Evolutionary conservation across 1,284 basidiomycete species (phyloP).

Genomic region (Marasmius tenuissimus): DNA sequence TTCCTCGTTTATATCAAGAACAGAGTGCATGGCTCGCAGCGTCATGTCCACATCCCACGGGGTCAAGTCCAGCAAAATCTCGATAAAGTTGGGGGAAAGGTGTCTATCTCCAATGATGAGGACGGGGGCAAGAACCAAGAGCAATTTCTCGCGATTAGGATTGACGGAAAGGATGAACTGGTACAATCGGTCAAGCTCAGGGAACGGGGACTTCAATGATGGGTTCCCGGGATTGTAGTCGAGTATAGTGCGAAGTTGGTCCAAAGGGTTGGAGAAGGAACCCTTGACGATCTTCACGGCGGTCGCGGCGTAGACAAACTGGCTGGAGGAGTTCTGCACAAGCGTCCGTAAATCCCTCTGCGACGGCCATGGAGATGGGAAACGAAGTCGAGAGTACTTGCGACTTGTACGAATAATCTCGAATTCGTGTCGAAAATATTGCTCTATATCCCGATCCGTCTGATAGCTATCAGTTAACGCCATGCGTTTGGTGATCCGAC

Average conservation of each 20-base stretch:
- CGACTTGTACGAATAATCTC: background rate
- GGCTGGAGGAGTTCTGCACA: conserved; percentile 20
- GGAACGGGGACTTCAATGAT: conserved; percentile 8
- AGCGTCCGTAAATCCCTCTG: conserved; percentile 16
- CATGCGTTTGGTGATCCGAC: background rate
- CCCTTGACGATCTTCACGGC: conserved; percentile 24
- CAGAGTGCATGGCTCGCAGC: background rate
- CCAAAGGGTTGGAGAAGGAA: conserved; percentile 18
- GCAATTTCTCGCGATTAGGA: background rate
- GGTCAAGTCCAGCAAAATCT: background rate
- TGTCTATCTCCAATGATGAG: background rate
- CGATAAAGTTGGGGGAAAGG: background rate
- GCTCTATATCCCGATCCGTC: background rate
- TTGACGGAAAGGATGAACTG: background rate
- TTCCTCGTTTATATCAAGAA: background rate
- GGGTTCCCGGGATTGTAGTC: background rate
- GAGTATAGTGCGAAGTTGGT: conserved; percentile 21
- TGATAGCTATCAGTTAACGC: background rate
- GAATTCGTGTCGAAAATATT: background rate
- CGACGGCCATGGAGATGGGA: conserved; percentile 17
- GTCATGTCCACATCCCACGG: background rate
- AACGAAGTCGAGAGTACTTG: too few relatives aligned
- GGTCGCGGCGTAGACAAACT: conserved; percentile 25
- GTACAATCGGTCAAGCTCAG: conserved; percentile 10
- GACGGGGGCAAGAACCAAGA: background rate